These are phyloP conservation scores for Scytalidium sp. DNA, from an alignment of 2,329 filamentous ascomycete genomes.

Conservation along the genomic window DNA sequence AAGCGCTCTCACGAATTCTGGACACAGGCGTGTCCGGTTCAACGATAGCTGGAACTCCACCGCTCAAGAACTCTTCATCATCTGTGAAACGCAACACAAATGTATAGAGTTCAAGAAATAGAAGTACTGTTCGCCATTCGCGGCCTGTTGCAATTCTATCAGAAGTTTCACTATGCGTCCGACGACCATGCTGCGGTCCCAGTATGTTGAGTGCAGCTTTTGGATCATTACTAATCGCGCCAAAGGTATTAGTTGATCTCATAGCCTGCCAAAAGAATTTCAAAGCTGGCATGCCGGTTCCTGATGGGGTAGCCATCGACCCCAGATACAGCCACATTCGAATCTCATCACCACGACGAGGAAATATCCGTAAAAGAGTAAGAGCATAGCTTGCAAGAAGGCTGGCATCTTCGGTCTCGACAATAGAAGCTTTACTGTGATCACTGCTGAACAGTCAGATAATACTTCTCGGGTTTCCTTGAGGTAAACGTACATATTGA, in stretches of 20 bases:
- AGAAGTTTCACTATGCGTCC: slow-evolving; percentile 3
- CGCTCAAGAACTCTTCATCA: slow-evolving; percentile 88
- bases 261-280: slow-evolving; percentile 82
- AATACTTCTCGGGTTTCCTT: background rate
- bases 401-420: slow-evolving; percentile 53
- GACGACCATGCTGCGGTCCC: slow-evolving; percentile 17
- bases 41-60: slow-evolving; percentile 39
- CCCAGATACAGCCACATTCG: slow-evolving; percentile 91
- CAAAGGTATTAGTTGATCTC: slow-evolving; percentile 53
- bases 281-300: slow-evolving; percentile 58
- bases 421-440: slow-evolving; percentile 15
- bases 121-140: slow-evolving; percentile 84
- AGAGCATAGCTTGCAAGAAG: slow-evolving; percentile 83
- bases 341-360: slow-evolving; percentile 78
- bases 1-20: slow-evolving; percentile 58
- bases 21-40: slow-evolving; percentile 39
- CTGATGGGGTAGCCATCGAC: slow-evolving; percentile 25
- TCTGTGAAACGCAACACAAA: slow-evolving; percentile 92
- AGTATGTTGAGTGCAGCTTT: slow-evolving; percentile 53
- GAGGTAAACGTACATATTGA: slow-evolving; percentile 23
- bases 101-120: slow-evolving; percentile 92
- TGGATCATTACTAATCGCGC: slow-evolving; percentile 53
- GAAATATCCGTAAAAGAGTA: slow-evolving; percentile 82
- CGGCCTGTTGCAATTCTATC: slow-evolving; percentile 20
- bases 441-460: background rate